A percentile compares a stretch with the other conserved stretches of the same genome.
phyloP scores from a whole-genome alignment of 768 basidiomycete species.

The Tephrocybe sp. region DNA sequence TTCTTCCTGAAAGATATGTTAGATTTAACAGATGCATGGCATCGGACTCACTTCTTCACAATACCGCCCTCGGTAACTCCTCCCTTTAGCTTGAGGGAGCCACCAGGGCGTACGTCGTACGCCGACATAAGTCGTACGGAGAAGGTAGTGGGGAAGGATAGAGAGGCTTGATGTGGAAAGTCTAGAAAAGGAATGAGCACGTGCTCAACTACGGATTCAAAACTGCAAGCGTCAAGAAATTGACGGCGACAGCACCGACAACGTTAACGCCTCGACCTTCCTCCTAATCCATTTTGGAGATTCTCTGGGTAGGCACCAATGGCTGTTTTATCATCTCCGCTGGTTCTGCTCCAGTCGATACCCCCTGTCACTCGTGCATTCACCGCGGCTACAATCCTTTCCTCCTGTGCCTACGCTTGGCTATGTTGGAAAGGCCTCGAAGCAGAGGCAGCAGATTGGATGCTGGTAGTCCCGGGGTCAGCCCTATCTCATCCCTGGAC shows the following conservation, averaged over 20 bases:
- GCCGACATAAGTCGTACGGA: conserved; percentile 57
- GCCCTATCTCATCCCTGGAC: conserved; percentile 92
- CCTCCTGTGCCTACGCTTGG: conserved; percentile 62
- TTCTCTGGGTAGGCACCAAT: conserved; percentile 33
- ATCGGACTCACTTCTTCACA: conserved; percentile 69
- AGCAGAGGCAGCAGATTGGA: conserved; percentile 51
- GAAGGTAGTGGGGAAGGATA: conserved; percentile 10
- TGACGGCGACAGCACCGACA: no score
- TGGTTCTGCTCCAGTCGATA: conserved; percentile 65
- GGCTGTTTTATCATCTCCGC: conserved; percentile 74
- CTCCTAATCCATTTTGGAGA: conserved; percentile 12
- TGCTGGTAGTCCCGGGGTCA: conserved; percentile 78
- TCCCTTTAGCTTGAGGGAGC: conserved; percentile 90
- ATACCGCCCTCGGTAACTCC: conserved; percentile 74
- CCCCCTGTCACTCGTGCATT: conserved; percentile 80
- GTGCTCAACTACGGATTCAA: conserved; percentile 17
- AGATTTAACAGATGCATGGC: conserved; percentile 9
- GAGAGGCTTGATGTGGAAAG: neutral
- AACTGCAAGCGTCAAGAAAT: neutral
- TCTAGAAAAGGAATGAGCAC: conserved; percentile 20
- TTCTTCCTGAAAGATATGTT: conserved; percentile 64
- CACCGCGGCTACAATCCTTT: conserved; percentile 55
- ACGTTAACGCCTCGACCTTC: conserved; percentile 5
- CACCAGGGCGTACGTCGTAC: conserved; percentile 82
- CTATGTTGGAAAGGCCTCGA: conserved; percentile 50